Percentiles rank a stretch among this genome's conserved stretches.
Evolutionary conservation across 139 green algal species (phyloP).

Genomic region (Auxenochlorella pyrenoidosa): DNA sequence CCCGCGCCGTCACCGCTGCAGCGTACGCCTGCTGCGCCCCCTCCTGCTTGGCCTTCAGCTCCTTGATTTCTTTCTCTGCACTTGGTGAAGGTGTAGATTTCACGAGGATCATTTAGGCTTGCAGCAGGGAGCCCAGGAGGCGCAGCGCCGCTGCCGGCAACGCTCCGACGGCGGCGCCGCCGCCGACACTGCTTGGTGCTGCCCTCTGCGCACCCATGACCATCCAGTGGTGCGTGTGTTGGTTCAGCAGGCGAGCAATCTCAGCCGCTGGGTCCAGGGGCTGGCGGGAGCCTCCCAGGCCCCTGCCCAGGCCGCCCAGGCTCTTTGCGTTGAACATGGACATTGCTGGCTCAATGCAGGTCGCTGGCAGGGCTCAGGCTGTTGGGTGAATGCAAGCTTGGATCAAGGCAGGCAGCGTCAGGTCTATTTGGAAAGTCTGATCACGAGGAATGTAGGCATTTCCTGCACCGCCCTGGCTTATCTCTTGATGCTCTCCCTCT

Average conservation of each 20-base stretch:
- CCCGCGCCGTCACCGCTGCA: not conserved
- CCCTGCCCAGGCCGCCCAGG: not conserved
- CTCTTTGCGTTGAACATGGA: not conserved
- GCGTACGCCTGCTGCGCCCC: not conserved
- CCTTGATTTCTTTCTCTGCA: slow-evolving; percentile 35
- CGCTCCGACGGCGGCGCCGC: not conserved
- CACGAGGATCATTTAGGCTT: not conserved
- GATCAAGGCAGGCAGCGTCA: no score
- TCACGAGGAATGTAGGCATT: not conserved
- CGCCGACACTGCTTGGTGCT: not conserved
- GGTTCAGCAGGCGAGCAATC: slow-evolving; percentile 11
- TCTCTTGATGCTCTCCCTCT: not conserved
- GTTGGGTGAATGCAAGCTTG: no score
- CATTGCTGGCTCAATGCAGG: not conserved
- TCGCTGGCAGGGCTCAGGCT: not conserved
- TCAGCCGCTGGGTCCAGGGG: slow-evolving; percentile 14
- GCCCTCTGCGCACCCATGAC: slow-evolving; percentile 5
- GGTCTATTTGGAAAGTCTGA: no score
- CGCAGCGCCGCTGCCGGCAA: not conserved
- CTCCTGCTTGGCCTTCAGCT: slow-evolving; percentile 26
- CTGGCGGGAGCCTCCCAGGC: not conserved
- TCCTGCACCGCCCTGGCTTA: not conserved
- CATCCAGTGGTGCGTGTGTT: slow-evolving; percentile 21
- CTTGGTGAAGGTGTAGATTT: not conserved
- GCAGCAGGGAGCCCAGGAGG: not conserved